These are phyloP conservation scores for Edhazardia aedis DNA, from an alignment of 371 early-diverging fungal species.

Conservation along the genomic window DNA sequence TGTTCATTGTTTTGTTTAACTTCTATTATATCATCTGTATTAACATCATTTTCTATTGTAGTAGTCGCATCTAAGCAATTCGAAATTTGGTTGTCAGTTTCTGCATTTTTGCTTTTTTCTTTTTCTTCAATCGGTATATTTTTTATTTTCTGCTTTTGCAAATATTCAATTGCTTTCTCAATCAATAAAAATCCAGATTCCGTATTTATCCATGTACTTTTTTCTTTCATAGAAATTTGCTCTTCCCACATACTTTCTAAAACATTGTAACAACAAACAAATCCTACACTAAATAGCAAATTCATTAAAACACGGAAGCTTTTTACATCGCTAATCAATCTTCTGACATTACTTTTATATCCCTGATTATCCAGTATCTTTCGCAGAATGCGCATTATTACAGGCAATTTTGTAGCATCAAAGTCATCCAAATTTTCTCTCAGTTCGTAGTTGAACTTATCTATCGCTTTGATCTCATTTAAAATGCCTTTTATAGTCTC, in stretches of 20 bases:
- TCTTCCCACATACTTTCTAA: constrained; percentile 11
- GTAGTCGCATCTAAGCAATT: not conserved
- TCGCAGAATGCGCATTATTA: not conserved
- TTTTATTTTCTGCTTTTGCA: not conserved
- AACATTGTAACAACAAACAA: constrained; percentile 7
- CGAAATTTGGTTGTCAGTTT: constrained; percentile 1
- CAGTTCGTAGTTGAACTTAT: not conserved
- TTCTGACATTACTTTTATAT: not conserved
- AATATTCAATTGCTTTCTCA: constrained; percentile 9
- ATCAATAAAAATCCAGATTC: constrained; percentile 3
- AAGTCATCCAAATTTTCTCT: not conserved
- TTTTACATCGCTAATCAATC: constrained; percentile 2
- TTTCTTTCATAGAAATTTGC: constrained; percentile 11
- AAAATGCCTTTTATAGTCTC: constrained; percentile 20
- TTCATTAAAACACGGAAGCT: constrained; percentile 11
- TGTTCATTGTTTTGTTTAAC: too few species aligned
- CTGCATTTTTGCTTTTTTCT: not conserved
- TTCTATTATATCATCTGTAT: too few species aligned
- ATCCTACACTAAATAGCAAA: constrained; percentile 17
- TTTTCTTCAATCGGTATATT: not conserved
- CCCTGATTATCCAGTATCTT: not conserved
- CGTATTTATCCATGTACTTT: constrained; percentile 19
- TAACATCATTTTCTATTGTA: not conserved
- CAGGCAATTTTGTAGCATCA: not conserved
- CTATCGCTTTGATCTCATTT: not conserved